These are phyloP conservation scores for Zoysia pacifica DNA, from an alignment of 176 grass and related monocot genomes.

Conservation along the genomic window DNA sequence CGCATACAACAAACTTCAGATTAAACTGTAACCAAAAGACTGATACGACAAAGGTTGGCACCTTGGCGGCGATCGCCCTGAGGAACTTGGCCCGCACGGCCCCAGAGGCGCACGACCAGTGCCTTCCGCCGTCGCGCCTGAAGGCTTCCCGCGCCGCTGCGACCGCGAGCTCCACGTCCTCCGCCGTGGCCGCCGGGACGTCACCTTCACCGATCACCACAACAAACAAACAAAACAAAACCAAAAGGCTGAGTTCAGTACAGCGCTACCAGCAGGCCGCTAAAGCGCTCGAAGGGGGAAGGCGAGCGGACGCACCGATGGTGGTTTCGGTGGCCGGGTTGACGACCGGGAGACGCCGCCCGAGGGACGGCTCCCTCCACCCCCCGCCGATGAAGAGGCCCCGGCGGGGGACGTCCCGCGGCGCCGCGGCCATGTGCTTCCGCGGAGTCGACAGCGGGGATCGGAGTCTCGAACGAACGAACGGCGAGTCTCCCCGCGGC, in stretches of 20 bases:
- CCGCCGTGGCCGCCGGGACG: slow-evolving; percentile 80
- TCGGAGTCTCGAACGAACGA: background rate
- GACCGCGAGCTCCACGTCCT: slow-evolving; percentile 94
- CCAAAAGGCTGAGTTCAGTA: slow-evolving; percentile 10
- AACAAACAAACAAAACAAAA: background rate
- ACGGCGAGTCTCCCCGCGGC: background rate
- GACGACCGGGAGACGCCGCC: slow-evolving; percentile 75
- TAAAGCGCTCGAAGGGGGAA: background rate
- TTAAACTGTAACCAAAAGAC: background rate
- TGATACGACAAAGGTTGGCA: slow-evolving; percentile 13
- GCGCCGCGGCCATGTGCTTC: slow-evolving; percentile 34
- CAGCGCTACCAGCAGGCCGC: background rate
- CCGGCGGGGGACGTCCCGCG: slow-evolving; percentile 54
- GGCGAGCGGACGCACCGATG: slow-evolving; percentile 48
- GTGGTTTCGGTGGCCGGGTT: slow-evolving; percentile 80
- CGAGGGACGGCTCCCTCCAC: slow-evolving; percentile 69
- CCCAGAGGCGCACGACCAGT: slow-evolving; percentile 70
- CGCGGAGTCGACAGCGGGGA: background rate
- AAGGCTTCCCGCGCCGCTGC: slow-evolving; percentile 72
- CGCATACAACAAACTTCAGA: background rate
- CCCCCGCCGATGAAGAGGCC: slow-evolving; percentile 81
- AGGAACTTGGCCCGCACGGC: slow-evolving; percentile 70
- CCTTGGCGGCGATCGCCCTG: slow-evolving; percentile 82
- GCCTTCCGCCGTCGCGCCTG: slow-evolving; percentile 53
- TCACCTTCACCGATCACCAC: slow-evolving; percentile 54